Evolutionary conservation across 805 yeast genomes (phyloP), one percentile per base, ranked within the genome.

Genomic region (Kodamaea kakaduensis): DNA sequence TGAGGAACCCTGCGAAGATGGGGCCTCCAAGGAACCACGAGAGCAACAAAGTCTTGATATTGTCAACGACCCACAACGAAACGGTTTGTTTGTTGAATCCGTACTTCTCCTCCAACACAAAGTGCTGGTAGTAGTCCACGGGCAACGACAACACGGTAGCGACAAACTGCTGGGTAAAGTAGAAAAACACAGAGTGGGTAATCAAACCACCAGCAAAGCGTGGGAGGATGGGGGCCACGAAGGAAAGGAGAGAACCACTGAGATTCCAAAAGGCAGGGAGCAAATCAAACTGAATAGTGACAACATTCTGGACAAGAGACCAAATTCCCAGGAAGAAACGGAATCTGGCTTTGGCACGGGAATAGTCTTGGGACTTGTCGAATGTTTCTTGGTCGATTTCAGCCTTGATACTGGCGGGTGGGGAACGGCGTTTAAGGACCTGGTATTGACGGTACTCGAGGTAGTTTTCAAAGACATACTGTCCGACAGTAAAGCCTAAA

Each of bases 11-110:
- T 28, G 82, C 82, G 31, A 86, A 52, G 22, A 87, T 57, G 14
- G 95, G 94, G 40, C 81, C 73, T 31, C 89, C 87, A 38, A 93
- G 56, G 1, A 63, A 74, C 31, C 73, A 51, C 21, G 75, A 57
- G 31, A 93, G 64, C 1, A 68, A 40, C 25, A 73, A 56, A 18
- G 74, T 59, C 60, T 90, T 93, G 43, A 87, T 30, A 43, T 68
- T 64, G 58, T 93, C 99, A 17, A 74, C 54, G 17, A 84, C 37
- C 84, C 94, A 93, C 33, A 87, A 66, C 33, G 67, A 62, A 12
- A 71, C 42, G 3, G 97, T 90, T 47, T 77, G 71, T 61, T 93
- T 93, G 67, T 93, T 93, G 67, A 93, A 93, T 1, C 98, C 98
- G 51, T 72, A 90, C 60, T 77, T 77, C 57, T 90, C 96, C 62